phyloP scores from a whole-genome alignment of 2,329 filamentous ascomycete species.

The Colletotrichum shisoi region DNA sequence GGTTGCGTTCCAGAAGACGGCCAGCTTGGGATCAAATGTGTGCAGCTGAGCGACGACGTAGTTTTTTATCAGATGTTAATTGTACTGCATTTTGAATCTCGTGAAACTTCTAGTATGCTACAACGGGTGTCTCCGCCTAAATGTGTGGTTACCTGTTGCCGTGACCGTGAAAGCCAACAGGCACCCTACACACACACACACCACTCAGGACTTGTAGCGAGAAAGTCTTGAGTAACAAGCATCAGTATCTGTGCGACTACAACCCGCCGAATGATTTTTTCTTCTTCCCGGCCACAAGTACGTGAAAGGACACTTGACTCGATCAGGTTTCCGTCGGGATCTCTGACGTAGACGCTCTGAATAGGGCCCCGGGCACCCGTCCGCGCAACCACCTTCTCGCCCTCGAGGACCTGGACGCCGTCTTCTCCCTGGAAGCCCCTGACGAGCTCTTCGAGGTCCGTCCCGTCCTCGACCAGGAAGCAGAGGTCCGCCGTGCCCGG shows the following conservation, averaged over 20 bases:
- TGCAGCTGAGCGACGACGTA: constrained; percentile 5
- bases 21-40: background rate
- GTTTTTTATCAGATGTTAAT: background rate
- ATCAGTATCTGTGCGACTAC: background rate
- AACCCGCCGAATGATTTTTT: background rate
- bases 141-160: too few relatives aligned
- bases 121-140: background rate
- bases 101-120: background rate
- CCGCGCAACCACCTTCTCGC: constrained; percentile 59
- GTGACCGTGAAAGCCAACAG: background rate
- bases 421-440: constrained; percentile 51
- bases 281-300: too few relatives aligned
- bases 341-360: constrained; percentile 66
- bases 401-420: constrained; percentile 60
- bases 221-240: background rate
- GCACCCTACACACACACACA: constrained; percentile 4
- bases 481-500: constrained; percentile 68
- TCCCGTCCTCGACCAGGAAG: constrained; percentile 61
- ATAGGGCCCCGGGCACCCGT: constrained; percentile 65
- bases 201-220: constrained; percentile 12
- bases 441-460: constrained; percentile 57
- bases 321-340: constrained; percentile 69
- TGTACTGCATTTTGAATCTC: background rate
- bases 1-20: constrained; percentile 23
- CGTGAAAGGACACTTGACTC: constrained; percentile 57